Percentiles rank a stretch among this genome's conserved stretches.
These are phyloP conservation scores for Ustulina deusta DNA, from an alignment of 2,329 filamentous ascomycete species.

Conservation along the genomic window DNA sequence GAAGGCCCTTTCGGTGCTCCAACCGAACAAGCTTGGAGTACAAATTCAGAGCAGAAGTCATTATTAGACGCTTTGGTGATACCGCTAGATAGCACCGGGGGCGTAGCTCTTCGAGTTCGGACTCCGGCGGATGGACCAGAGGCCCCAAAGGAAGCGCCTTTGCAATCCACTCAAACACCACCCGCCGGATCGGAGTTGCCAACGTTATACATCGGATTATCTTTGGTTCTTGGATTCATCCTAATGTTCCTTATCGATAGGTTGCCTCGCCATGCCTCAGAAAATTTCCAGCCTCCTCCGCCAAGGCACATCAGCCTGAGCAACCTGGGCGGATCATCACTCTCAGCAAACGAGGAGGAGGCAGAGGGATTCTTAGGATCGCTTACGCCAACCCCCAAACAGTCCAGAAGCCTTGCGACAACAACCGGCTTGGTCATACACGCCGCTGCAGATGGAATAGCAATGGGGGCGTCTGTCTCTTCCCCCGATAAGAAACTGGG, in stretches of 20 bases:
- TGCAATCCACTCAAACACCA: slow-evolving; percentile 38
- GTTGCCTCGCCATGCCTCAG: slow-evolving; percentile 77
- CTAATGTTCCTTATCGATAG: slow-evolving; percentile 97
- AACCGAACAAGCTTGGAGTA: slow-evolving; percentile 10
- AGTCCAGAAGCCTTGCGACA: slow-evolving; percentile 77
- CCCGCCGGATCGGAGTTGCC: slow-evolving; percentile 65
- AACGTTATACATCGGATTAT: slow-evolving; percentile 84
- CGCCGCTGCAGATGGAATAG: slow-evolving; percentile 93
- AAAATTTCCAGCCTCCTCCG: slow-evolving; percentile 72
- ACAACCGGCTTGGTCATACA: slow-evolving; percentile 97
- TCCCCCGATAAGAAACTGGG: slow-evolving; percentile 79
- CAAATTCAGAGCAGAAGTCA: slow-evolving; percentile 5
- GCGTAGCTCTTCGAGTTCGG: slow-evolving; percentile 38
- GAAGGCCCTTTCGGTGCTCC: slow-evolving; percentile 18
- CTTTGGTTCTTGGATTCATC: slow-evolving; percentile 88
- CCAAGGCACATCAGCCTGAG: slow-evolving; percentile 91
- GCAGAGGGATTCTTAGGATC: slow-evolving; percentile 70
- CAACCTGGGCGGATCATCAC: slow-evolving; percentile 71
- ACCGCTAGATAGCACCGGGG: neutral
- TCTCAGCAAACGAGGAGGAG: slow-evolving; percentile 64
- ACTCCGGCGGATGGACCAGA: slow-evolving; percentile 42
- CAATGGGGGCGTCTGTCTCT: slow-evolving; percentile 89
- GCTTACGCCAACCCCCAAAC: slow-evolving; percentile 67
- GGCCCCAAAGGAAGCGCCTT: slow-evolving; percentile 27
- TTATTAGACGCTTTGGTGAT: slow-evolving; percentile 13